Base-by-base conservation (phyloP, 2,329 filamentous ascomycete genomes). In the Trichophyton rubrum region DNA sequence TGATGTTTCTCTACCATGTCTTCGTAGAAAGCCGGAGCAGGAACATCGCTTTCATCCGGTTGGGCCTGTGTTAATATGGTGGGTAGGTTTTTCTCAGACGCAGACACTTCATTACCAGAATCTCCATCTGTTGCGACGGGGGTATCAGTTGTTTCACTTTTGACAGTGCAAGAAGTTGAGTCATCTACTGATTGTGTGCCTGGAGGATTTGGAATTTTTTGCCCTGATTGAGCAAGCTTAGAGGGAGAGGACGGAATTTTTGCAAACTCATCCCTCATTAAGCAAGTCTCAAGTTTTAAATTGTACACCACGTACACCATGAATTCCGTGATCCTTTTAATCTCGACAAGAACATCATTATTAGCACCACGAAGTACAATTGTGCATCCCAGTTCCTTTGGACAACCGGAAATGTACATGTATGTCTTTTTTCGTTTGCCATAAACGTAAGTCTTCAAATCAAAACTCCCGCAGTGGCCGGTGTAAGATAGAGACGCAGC, bases 251-350 rank as follows among this genome's bases (percentile, higher is more conserved):
- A 63, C 27, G 90, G 90, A 22, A 95, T 86, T 63, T 91, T 83
- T 15, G 95, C 87, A 66, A 90, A 95, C 68, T 95, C 91, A 71
- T 99, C 93, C 59, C 89, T 83, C 82, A 99, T 89, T 53, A 99
- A 78, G 67, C 89, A 96, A 1, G 93, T 96, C 74, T 99, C 93
- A 13, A 99, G 80, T 70, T 95, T 96, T 59, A 99, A 79, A 68
- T 96, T 99, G 74, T 99, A 99, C 11, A 97, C 91, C 20, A 99
- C 95, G 67, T 97, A 99, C 41, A 95, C 88, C 92, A 99, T 96
- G 70, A 99, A 97, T 70, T 99, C 93, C 9, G 92, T 93, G 66
- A 99, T 93, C 59, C 85, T 83, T 74, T 99, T 99, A 72, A 99
- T 85, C 67, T 85, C 88, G 1, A 84, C 79, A 17, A 99, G 79